phyloP scores from a whole-genome alignment of 2,329 filamentous ascomycete genomes.

The Domatiomyces catenatus region DNA sequence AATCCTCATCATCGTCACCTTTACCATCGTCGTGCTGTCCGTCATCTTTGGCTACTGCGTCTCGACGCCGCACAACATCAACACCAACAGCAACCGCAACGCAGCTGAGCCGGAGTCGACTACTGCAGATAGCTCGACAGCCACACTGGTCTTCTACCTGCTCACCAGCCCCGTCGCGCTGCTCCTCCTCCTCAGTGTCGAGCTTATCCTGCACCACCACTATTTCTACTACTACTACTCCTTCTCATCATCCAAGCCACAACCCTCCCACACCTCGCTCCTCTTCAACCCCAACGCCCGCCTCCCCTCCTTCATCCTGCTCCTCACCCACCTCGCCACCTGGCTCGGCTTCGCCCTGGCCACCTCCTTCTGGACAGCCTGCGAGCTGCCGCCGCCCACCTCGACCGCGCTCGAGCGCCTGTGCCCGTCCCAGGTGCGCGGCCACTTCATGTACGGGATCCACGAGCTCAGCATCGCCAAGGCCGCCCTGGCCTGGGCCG shows the following conservation, averaged over 20 bases:
- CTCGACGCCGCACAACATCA: slow-evolving; percentile 14
- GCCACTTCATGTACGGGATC: slow-evolving; percentile 23
- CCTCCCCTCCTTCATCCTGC: slow-evolving; percentile 17
- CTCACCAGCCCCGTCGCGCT: slow-evolving; percentile 7
- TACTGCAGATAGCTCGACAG: slow-evolving; percentile 2
- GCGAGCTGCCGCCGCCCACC: slow-evolving; percentile 10
- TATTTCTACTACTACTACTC: neutral
- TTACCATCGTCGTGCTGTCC: slow-evolving; percentile 13
- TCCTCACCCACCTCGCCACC: slow-evolving; percentile 7
- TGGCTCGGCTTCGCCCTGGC: slow-evolving; percentile 10
- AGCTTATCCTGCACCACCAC: slow-evolving; percentile 12
- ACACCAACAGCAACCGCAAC: too few relatives aligned
- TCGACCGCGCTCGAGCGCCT: slow-evolving; percentile 29
- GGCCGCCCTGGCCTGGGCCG: slow-evolving; percentile 8
- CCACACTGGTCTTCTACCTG: slow-evolving; percentile 14
- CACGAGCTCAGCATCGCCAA: slow-evolving; percentile 14
- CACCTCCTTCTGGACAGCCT: slow-evolving; percentile 14
- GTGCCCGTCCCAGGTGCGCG: slow-evolving; percentile 32
- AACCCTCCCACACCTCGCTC: neutral
- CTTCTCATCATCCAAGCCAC: neutral
- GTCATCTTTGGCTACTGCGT: slow-evolving; percentile 17
- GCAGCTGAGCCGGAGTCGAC: too few relatives aligned
- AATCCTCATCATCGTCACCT: slow-evolving; percentile 9
- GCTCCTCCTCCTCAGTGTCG: slow-evolving; percentile 8
- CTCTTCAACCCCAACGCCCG: slow-evolving; percentile 3